Base-by-base conservation (phyloP, 768 basidiomycete genomes). In the Dentipellis fragilis region DNA sequence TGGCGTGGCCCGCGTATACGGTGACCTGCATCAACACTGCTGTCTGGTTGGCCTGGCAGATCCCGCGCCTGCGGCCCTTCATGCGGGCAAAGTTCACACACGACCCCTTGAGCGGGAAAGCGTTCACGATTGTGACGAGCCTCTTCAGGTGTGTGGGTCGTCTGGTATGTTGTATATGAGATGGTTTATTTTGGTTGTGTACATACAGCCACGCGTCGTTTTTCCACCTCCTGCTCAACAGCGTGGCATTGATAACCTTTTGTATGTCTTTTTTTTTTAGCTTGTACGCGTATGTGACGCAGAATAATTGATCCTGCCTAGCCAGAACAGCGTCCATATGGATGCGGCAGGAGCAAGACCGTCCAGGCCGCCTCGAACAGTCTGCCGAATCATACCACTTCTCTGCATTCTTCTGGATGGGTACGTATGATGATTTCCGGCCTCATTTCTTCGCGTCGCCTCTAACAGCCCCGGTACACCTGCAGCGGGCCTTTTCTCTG, bases 241-340 rank as follows among this genome's bases (percentile, higher is more conserved):
- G 82, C 54, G 74, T 95, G 66, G 90, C 89, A 1, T 71, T 95
- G 22, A 80, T 85, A 52, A 85, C 90, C 58, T 94, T 95, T 66
- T 92, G 93, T 82, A 67, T 58, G 72, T 52, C 37, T 51, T 59
- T 16, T 63, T 35, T 37, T 47, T 36, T 4, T 10, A 29, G 49
- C 48, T 21, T 19, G 21, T 54, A 38, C 51, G 55, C 17, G 63
- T 21, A 19, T 49, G 39, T 57, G 37, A 58, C 55, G 61, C n/a
- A n/a, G n/a, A n/a, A n/a, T n/a, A n/a, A n/a, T n/a, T n/a, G n/a
- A n/a, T n/a, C n/a, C n/a, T n/a, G n/a, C n/a, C n/a, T n/a, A n/a
- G n/a, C n/a, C n/a, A n/a, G n/a, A n/a, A n/a, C n/a, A n/a, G n/a
- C n/a, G 10, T 78, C 79, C 40, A 75, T 77, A 57, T 80, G 81